These are phyloP conservation scores for Ustilago trichophora DNA, from an alignment of 1,284 basidiomycete species.

Conservation along the genomic window DNA sequence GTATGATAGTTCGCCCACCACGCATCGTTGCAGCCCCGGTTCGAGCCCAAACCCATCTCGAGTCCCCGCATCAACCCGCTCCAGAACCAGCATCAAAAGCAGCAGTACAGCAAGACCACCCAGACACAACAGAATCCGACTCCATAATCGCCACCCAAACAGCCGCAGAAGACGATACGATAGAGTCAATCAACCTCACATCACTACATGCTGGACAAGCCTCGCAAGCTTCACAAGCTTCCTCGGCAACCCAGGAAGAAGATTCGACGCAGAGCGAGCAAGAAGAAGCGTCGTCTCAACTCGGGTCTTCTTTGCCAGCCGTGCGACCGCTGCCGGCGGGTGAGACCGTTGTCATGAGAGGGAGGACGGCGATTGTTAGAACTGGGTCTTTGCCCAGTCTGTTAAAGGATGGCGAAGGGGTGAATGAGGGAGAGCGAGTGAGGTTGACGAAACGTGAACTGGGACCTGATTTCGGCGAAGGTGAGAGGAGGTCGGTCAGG, in stretches of 20 bases:
- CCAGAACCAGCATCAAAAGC: too few relatives aligned
- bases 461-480: too few relatives aligned
- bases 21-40: too few relatives aligned
- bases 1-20: too few relatives aligned
- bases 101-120: too few relatives aligned
- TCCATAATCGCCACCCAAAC: constrained; percentile 11
- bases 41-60: too few relatives aligned
- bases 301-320: constrained; percentile 1
- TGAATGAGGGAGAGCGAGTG: too few relatives aligned
- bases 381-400: constrained; percentile 14
- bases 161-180: constrained; percentile 12
- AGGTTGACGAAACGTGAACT: too few relatives aligned
- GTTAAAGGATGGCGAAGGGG: too few relatives aligned
- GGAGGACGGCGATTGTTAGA: not conserved
- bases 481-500: too few relatives aligned
- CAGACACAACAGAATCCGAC: too few relatives aligned
- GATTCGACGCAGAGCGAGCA: constrained; percentile 36
- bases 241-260: constrained; percentile 37
- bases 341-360: not conserved
- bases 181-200: constrained; percentile 27
- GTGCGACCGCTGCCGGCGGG: not conserved
- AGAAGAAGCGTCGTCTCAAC: not conserved
- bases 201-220: not conserved
- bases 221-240: constrained; percentile 13
- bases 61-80: too few relatives aligned